These are phyloP conservation scores for Thelonectria discophora DNA, from an alignment of 2,329 filamentous ascomycete species.

Conservation along the genomic window DNA sequence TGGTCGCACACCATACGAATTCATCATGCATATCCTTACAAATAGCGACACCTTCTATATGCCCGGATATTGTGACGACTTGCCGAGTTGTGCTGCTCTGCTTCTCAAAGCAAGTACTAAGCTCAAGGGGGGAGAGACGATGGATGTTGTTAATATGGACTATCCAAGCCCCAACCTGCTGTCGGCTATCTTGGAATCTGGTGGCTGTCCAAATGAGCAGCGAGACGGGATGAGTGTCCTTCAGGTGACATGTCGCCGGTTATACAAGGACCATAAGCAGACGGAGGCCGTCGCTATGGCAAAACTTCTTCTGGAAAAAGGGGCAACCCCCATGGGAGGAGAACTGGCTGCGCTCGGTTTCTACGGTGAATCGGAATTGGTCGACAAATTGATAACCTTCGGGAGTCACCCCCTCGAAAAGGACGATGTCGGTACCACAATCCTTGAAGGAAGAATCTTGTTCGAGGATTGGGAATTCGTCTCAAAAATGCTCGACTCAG, in stretches of 20 bases:
- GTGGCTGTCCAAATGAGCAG: background rate
- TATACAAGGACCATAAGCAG: background rate
- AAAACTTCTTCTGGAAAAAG: conserved; percentile 1
- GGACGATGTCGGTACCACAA: background rate
- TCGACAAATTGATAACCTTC: background rate
- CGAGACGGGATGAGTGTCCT: background rate
- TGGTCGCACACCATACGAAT: background rate
- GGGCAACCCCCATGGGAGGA: conserved; percentile 1
- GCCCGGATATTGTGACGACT: background rate
- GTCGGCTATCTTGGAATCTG: background rate
- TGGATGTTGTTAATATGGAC: background rate
- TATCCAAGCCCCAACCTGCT: background rate
- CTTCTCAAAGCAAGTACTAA: conserved; percentile 1
- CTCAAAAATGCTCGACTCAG: background rate
- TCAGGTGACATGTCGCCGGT: background rate
- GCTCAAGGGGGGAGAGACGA: background rate
- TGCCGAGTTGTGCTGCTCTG: background rate
- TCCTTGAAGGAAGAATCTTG: background rate
- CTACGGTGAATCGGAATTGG: background rate
- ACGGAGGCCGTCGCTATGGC: background rate
- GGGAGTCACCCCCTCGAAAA: background rate
- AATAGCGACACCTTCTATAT: background rate
- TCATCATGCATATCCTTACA: too few species aligned
- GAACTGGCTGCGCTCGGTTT: background rate
- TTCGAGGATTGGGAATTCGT: background rate